Evolutionary conservation across 2,329 filamentous ascomycete genomes (phyloP).

Genomic region (Tolypocladium sp.): DNA sequence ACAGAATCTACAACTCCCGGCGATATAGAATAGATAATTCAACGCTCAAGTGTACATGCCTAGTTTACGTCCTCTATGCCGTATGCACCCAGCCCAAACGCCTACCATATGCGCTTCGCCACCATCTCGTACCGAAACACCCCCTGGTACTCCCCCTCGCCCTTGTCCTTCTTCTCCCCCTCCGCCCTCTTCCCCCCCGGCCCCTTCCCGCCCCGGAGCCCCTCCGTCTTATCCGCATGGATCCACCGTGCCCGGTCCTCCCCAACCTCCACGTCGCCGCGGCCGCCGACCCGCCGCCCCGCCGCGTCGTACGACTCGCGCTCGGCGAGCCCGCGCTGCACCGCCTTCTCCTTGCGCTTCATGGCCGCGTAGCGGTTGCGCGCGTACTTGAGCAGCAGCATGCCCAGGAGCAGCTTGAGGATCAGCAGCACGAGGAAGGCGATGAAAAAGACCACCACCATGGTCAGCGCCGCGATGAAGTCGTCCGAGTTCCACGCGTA

Average conservation of each 20-base stretch:
- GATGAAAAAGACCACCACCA: slow-evolving; percentile 77
- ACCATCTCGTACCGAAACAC: slow-evolving; percentile 88
- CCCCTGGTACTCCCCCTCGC: slow-evolving; percentile 44
- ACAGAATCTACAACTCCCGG: background rate
- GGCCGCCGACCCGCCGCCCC: slow-evolving; percentile 70
- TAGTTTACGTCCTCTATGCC: background rate
- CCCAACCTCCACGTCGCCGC: slow-evolving; percentile 77
- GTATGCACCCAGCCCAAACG: background rate
- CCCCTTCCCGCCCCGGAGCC: slow-evolving; percentile 42
- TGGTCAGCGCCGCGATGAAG: slow-evolving; percentile 66
- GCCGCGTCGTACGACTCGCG: slow-evolving; percentile 54
- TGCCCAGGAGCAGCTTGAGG: slow-evolving; percentile 77
- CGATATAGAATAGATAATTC: background rate
- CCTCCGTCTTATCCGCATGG: slow-evolving; percentile 75
- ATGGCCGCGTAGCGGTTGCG: slow-evolving; percentile 72
- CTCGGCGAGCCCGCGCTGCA: slow-evolving; percentile 36
- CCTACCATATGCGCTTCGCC: slow-evolving; percentile 89
- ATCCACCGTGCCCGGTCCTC: slow-evolving; percentile 83
- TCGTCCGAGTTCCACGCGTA: slow-evolving; percentile 60
- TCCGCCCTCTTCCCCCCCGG: slow-evolving; percentile 46
- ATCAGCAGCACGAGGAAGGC: slow-evolving; percentile 79
- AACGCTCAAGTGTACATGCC: background rate
- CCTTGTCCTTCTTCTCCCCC: slow-evolving; percentile 31
- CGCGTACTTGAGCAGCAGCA: slow-evolving; percentile 73
- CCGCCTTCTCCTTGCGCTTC: slow-evolving; percentile 56